Percentiles rank a stretch among this genome's conserved stretches.
These are phyloP conservation scores for Rosa chinensis DNA, from an alignment of 306 rosid species.

Conservation along the genomic window DNA sequence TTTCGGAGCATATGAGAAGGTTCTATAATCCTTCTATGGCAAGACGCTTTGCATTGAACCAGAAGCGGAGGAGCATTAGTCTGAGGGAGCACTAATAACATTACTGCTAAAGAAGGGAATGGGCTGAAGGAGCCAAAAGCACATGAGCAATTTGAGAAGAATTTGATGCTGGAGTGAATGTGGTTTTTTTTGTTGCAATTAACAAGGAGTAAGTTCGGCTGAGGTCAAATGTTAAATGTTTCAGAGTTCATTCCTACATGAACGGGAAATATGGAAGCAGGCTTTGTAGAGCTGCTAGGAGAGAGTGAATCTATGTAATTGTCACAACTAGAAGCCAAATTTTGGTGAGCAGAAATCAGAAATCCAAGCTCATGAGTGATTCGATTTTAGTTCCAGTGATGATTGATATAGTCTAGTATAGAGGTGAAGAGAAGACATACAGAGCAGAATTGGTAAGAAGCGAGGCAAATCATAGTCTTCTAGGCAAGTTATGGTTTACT, in stretches of 20 bases:
- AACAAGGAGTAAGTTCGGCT: neutral
- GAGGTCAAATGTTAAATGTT: neutral
- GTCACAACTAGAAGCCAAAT: neutral
- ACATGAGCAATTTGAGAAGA: neutral
- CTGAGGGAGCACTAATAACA: constrained; percentile 55
- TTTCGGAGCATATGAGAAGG: constrained; percentile 80
- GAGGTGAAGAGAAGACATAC: neutral
- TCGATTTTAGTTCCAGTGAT: neutral
- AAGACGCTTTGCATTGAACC: constrained; percentile 66
- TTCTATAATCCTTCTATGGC: constrained; percentile 89
- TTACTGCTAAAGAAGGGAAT: neutral
- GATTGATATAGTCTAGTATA: too few relatives aligned
- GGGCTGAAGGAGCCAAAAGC: neutral
- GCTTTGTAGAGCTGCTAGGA: neutral
- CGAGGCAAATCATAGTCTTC: too few relatives aligned
- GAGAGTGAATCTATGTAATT: neutral
- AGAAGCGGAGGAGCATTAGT: constrained; percentile 70
- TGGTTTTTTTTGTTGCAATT: neutral
- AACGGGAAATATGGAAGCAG: neutral
- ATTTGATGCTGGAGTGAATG: neutral
- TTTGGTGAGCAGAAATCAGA: neutral
- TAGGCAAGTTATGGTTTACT: too few relatives aligned
- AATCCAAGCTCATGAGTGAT: neutral
- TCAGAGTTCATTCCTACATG: neutral
- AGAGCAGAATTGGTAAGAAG: neutral